Evolutionary conservation across 345 rosid genomes (phyloP).

Genomic region (Rhizophora mangle): DNA sequence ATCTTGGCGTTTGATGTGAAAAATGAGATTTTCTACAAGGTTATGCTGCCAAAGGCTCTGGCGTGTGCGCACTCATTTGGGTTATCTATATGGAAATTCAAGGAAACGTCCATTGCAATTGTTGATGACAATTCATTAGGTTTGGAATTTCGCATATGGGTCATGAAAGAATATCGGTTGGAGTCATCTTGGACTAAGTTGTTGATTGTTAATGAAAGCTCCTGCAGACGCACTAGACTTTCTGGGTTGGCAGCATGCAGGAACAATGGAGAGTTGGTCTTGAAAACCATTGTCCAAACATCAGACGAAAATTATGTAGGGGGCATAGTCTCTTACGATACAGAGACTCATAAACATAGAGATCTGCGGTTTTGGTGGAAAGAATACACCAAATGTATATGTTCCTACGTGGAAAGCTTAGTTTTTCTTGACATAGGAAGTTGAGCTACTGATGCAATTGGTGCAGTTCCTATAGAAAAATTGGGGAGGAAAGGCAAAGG

Average conservation of each 20-base stretch:
- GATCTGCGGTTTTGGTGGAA: too few relatives aligned
- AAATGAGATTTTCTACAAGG: not conserved
- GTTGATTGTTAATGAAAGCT: not conserved
- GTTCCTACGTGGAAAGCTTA: not conserved
- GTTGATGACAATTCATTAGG: not conserved
- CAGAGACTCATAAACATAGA: not conserved
- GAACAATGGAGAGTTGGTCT: not conserved
- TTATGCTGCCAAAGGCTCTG: not conserved
- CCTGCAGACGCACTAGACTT: too few relatives aligned
- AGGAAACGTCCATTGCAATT: not conserved
- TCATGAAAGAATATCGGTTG: not conserved
- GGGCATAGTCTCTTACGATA: not conserved
- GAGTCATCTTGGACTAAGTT: not conserved
- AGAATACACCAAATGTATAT: not conserved
- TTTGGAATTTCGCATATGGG: not conserved
- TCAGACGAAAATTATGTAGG: too few relatives aligned
- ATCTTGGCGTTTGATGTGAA: conserved; percentile 4
- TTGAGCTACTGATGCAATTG: not conserved
- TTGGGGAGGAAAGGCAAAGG: not conserved
- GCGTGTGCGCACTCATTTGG: not conserved
- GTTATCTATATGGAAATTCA: not conserved
- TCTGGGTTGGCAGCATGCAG: not conserved
- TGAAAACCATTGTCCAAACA: not conserved
- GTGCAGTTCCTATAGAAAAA: not conserved
- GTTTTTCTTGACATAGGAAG: not conserved